A percentile compares a stretch with the other conserved stretches of the same genome.
Conservation (phyloP, 1,139 yeast genomes). For the Taiozyma sp. region DNA sequence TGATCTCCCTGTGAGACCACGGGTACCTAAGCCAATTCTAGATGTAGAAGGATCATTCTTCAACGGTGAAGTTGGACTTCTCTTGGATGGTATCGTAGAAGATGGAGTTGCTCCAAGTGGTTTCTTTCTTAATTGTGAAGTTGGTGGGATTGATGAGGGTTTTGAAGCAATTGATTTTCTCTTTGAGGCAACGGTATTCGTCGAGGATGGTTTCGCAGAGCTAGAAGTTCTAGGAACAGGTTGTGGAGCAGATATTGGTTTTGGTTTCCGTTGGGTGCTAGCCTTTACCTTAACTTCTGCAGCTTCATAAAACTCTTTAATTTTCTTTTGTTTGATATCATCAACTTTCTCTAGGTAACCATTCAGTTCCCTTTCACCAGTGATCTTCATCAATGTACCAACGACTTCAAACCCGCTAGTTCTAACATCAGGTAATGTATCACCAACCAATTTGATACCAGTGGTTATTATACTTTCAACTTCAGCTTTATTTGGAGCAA, state of each 20-base stretch:
- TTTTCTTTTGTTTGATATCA: conserved; percentile 64
- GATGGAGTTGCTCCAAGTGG: conserved; percentile 15
- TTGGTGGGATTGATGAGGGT: conserved; percentile 3
- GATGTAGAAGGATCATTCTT: conserved; percentile 31
- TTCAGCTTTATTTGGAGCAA: conserved; percentile 47
- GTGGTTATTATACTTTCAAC: conserved; percentile 50
- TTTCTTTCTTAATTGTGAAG: conserved; percentile 11
- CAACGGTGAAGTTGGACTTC: conserved; percentile 63
- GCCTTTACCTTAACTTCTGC: conserved; percentile 48
- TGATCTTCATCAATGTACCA: conserved; percentile 78
- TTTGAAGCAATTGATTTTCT: conserved; percentile 10
- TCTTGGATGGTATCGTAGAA: conserved; percentile 49
- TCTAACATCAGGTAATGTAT: conserved; percentile 83
- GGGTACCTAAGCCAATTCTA: conserved; percentile 22
- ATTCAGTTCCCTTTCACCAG: conserved; percentile 66
- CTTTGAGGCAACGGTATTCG: conserved; percentile 4
- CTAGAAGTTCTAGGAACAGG: conserved; percentile 2
- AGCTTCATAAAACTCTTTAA: conserved; percentile 49
- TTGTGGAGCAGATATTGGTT: conserved; percentile 4
- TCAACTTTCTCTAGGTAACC: conserved; percentile 64
- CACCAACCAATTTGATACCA: conserved; percentile 57
- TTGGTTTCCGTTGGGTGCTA: conserved; percentile 15
- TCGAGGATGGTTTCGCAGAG: not conserved
- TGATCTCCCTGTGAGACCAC: conserved; percentile 28
- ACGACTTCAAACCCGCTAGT: conserved; percentile 72